Conservation (phyloP, 768 basidiomycete species). For the Boletus rufocinnamomeus region DNA sequence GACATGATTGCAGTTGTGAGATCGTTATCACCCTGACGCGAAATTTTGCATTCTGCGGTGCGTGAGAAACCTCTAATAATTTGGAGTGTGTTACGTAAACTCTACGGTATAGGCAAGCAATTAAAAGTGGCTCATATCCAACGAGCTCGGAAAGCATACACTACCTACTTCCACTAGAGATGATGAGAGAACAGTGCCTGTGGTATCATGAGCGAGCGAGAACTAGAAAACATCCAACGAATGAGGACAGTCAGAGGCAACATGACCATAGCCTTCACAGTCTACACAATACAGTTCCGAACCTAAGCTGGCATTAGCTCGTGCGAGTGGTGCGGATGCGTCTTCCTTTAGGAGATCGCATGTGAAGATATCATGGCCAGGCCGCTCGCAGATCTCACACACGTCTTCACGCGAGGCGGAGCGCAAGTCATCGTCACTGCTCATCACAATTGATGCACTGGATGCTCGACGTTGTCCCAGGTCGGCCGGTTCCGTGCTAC, state of each 20-base stretch:
- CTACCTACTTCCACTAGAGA: slow-evolving; percentile 22
- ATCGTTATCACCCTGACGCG: slow-evolving; percentile 27
- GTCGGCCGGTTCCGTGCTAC: slow-evolving; percentile 42
- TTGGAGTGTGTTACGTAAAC: slow-evolving; percentile 20
- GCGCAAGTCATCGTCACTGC: slow-evolving; percentile 24
- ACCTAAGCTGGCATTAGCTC: slow-evolving; percentile 16
- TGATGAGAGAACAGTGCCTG: slow-evolving; percentile 5
- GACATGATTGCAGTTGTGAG: slow-evolving; percentile 55
- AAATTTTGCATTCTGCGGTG: slow-evolving; percentile 18
- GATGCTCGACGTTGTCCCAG: slow-evolving; percentile 26
- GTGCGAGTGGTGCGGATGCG: slow-evolving; percentile 30
- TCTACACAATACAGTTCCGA: slow-evolving; percentile 71
- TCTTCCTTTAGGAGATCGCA: slow-evolving; percentile 75
- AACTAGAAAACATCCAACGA: slow-evolving; percentile 84
- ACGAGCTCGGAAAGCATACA: slow-evolving; percentile 19
- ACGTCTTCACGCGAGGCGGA: slow-evolving; percentile 42
- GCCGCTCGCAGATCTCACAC: slow-evolving; percentile 86
- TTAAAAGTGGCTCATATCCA: slow-evolving; percentile 15
- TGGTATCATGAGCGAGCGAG: slow-evolving; percentile 7
- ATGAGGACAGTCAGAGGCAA: slow-evolving; percentile 77
- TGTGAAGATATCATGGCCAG: slow-evolving; percentile 84
- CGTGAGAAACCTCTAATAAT: slow-evolving; percentile 22
- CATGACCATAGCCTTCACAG: slow-evolving; percentile 80
- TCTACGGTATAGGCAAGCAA: not conserved
- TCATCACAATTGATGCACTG: slow-evolving; percentile 28